Conservation (phyloP, 129 eudicot genomes). For the Flaveria trinervia region DNA sequence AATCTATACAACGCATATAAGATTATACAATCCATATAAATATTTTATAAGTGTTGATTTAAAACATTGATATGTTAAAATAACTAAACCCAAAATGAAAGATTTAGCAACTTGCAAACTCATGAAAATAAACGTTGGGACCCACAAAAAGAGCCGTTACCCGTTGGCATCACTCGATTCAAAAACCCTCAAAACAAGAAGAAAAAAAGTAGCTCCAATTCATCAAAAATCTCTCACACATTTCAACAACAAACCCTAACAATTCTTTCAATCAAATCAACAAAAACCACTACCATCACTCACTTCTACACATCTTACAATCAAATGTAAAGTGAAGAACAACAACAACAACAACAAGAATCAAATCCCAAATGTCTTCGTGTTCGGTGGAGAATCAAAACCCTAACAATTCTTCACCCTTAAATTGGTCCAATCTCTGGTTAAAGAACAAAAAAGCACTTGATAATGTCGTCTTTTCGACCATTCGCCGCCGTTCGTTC, state of each 20-base stretch:
- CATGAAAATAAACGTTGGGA: neutral
- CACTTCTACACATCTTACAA: neutral
- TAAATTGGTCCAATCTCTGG: conserved; percentile 47
- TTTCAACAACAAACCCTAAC: conserved; percentile 8
- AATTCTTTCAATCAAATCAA: neutral
- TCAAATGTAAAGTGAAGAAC: conserved; percentile 24
- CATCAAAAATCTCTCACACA: neutral
- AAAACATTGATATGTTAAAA: too few relatives aligned
- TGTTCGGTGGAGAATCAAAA: conserved; percentile 44
- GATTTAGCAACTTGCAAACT: neutral
- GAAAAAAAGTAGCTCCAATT: conserved; percentile 24
- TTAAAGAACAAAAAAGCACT: conserved; percentile 58
- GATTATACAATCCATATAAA: too few relatives aligned
- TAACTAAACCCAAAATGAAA: too few relatives aligned
- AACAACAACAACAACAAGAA: neutral
- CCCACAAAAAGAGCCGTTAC: conserved; percentile 36
- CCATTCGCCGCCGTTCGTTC: conserved; percentile 56
- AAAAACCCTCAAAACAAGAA: conserved; percentile 23
- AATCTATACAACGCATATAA: too few relatives aligned
- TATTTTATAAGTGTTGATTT: too few relatives aligned
- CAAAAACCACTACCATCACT: neutral
- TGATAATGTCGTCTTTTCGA: conserved; percentile 44
- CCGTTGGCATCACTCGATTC: conserved; percentile 24
- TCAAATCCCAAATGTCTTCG: conserved; percentile 34
- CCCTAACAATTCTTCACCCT: conserved; percentile 35